Conservation (phyloP, 1,139 yeast genomes). For the Geotrichum candidum region DNA sequence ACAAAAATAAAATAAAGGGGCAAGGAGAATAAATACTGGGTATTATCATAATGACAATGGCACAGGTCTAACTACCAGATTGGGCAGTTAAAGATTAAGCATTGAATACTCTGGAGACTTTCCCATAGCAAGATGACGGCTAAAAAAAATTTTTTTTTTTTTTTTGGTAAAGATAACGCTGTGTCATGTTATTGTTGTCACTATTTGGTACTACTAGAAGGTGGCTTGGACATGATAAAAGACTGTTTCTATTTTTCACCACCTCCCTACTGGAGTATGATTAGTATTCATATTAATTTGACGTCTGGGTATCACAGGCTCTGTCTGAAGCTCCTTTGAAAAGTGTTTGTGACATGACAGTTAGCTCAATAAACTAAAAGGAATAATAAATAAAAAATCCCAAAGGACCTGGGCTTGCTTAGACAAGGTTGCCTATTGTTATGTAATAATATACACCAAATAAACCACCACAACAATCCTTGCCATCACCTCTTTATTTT, state of each 20-base stretch:
- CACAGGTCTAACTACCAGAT: not conserved
- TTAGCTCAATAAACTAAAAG: too few relatives aligned
- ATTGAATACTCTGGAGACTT: too few relatives aligned
- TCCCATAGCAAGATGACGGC: too few relatives aligned
- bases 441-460: not conserved
- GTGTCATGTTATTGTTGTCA: not conserved
- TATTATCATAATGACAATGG: not conserved
- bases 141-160: too few relatives aligned
- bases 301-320: too few relatives aligned
- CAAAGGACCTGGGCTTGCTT: not conserved
- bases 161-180: not conserved
- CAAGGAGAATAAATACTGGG: not conserved
- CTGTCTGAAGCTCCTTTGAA: too few relatives aligned
- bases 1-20: not conserved
- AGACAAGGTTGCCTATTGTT: not conserved
- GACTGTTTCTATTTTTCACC: not conserved
- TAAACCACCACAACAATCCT: not conserved
- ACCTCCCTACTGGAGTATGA: too few relatives aligned
- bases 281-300: not conserved
- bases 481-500: not conserved
- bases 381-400: too few relatives aligned
- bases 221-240: not conserved
- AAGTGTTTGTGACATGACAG: too few relatives aligned
- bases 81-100: not conserved
- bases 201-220: not conserved